These are phyloP conservation scores for Neofusicoccum ribis DNA, from an alignment of 2,329 filamentous ascomycete genomes.

Conservation along the genomic window DNA sequence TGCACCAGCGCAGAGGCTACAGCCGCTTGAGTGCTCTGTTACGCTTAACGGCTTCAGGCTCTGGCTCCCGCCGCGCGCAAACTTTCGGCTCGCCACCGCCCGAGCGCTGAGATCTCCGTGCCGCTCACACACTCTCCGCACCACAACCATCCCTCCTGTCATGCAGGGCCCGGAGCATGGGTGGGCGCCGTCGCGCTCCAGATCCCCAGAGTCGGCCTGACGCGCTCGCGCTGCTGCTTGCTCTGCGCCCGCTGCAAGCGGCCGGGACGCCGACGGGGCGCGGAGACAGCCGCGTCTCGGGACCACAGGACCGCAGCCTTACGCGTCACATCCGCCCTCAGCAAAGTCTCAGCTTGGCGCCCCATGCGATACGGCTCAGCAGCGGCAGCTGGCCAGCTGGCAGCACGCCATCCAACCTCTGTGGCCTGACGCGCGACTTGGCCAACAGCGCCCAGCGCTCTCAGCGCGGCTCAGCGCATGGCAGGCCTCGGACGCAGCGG, in stretches of 20 bases:
- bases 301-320: constrained; percentile 15
- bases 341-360: constrained; percentile 17
- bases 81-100: constrained; percentile 4
- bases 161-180: constrained; percentile 12
- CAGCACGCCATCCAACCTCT: constrained; percentile 3
- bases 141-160: constrained; percentile 2
- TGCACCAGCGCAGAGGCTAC: neutral
- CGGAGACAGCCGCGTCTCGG: constrained; percentile 15
- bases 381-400: constrained; percentile 9
- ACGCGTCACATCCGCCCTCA: constrained; percentile 19
- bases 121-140: constrained; percentile 13
- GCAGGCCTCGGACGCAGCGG: constrained; percentile 1
- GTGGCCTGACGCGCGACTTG: constrained; percentile 11
- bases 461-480: constrained; percentile 10
- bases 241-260: neutral
- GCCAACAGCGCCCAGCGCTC: constrained; percentile 2
- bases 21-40: neutral
- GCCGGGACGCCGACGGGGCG: neutral
- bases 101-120: constrained; percentile 9
- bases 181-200: neutral
- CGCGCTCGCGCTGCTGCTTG: neutral
- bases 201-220: constrained; percentile 4
- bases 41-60: neutral
- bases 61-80: neutral
- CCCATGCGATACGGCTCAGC: constrained; percentile 13